Conservation (phyloP, 2,329 filamentous ascomycete species). For the Paecilomyces formosus region DNA sequence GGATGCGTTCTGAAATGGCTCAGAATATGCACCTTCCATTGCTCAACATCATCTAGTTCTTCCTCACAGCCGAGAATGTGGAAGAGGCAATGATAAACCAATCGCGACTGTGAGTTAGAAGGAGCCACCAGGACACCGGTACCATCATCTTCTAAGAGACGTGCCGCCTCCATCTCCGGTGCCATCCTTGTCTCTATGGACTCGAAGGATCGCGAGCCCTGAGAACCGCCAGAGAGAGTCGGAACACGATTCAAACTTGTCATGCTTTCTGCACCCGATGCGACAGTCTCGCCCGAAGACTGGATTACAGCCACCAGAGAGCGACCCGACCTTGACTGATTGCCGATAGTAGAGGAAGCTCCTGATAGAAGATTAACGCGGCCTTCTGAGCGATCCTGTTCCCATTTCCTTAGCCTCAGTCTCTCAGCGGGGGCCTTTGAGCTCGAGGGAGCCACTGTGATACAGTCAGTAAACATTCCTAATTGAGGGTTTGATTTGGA, state of each 20-base stretch:
- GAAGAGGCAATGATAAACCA: constrained; percentile 34
- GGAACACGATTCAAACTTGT: constrained; percentile 18
- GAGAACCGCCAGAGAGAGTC: constrained; percentile 23
- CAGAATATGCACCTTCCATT: constrained; percentile 38
- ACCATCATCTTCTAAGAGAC: constrained; percentile 20
- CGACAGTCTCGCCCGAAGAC: constrained; percentile 1
- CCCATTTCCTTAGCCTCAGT: constrained; percentile 17
- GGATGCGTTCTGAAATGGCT: constrained; percentile 37
- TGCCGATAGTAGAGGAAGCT: constrained; percentile 3
- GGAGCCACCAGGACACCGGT: constrained; percentile 22
- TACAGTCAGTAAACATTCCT: neutral
- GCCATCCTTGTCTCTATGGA: constrained; percentile 23
- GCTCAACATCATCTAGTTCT: constrained; percentile 27
- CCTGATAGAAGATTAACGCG: constrained; percentile 6
- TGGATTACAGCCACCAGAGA: neutral
- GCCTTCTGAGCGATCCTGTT: constrained; percentile 11
- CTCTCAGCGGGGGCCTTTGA: constrained; percentile 6
- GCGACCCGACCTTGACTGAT: neutral
- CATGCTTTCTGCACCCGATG: constrained; percentile 6
- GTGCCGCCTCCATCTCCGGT: constrained; percentile 13
- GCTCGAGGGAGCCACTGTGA: neutral
- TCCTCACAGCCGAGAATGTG: constrained; percentile 37
- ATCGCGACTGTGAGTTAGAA: constrained; percentile 3
- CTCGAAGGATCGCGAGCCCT: constrained; percentile 18
- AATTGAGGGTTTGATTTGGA: neutral